Percentiles rank a stretch among this genome's conserved stretches.
Conservation (phyloP, 116 monocot species). For the Papilionanthe hybrid region DNA sequence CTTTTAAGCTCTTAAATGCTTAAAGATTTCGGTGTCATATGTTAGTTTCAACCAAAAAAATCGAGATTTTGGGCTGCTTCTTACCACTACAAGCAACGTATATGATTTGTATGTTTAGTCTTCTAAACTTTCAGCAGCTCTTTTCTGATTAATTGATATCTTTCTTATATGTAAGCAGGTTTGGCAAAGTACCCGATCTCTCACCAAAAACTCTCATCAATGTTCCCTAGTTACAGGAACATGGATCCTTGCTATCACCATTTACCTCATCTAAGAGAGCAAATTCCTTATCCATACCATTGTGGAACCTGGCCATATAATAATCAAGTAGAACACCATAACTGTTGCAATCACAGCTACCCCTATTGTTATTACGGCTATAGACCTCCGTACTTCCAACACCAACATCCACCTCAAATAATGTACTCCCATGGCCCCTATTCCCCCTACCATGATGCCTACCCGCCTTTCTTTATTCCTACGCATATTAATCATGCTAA, state of each 20-base stretch:
- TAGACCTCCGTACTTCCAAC: constrained; percentile 29
- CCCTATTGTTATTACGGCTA: constrained; percentile 25
- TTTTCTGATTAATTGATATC: not conserved
- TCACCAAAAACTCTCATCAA: not conserved
- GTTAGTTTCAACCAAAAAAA: no score
- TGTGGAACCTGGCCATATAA: constrained; percentile 15
- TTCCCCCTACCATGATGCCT: constrained; percentile 28
- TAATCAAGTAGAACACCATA: constrained; percentile 5
- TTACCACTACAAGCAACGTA: no score
- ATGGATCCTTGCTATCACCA: constrained; percentile 34
- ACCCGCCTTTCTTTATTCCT: constrained; percentile 26
- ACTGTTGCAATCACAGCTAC: constrained; percentile 21
- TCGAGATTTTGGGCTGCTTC: no score
- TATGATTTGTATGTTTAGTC: no score
- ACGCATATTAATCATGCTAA: constrained; percentile 21
- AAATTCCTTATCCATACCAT: constrained; percentile 17
- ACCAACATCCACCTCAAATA: constrained; percentile 25
- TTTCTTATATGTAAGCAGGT: not conserved
- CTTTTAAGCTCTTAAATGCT: no score
- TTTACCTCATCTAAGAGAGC: constrained; percentile 25
- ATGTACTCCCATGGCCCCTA: constrained; percentile 18
- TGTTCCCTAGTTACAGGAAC: constrained; percentile 26
- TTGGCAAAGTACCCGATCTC: not conserved
- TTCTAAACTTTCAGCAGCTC: not conserved
- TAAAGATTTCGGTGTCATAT: no score